Conservation (phyloP, 768 basidiomycete species). For the Phylloporus arenicola region DNA sequence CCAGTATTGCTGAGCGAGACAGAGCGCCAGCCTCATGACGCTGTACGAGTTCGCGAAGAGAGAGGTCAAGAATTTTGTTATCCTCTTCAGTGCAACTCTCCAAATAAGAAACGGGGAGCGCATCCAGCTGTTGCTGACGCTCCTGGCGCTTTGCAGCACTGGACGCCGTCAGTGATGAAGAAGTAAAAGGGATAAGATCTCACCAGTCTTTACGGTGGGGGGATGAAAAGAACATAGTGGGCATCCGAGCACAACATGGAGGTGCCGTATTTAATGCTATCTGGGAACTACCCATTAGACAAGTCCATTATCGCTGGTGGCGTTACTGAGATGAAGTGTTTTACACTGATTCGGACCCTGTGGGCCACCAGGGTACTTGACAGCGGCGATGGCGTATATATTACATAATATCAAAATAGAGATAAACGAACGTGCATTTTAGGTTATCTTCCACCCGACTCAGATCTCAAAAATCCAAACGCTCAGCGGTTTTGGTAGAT, state of each 20-base stretch:
- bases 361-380: neutral
- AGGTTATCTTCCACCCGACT: too few species aligned
- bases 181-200: conserved; percentile 1
- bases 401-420: too few species aligned
- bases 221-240: conserved; percentile 24
- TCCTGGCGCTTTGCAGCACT: conserved; percentile 34
- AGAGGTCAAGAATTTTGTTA: conserved; percentile 31
- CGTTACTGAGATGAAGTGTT: neutral
- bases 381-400: neutral
- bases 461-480: too few species aligned
- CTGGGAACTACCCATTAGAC: neutral
- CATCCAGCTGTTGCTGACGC: conserved; percentile 24
- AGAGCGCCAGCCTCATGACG: conserved; percentile 25
- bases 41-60: conserved; percentile 35
- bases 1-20: conserved; percentile 28
- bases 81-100: conserved; percentile 32
- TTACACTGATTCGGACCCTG: neutral
- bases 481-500: too few species aligned
- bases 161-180: neutral
- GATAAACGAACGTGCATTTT: too few species aligned
- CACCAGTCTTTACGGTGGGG: conserved; percentile 28
- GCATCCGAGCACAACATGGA: neutral
- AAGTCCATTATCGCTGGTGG: neutral
- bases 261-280: conserved; percentile 4
- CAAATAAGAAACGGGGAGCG: conserved; percentile 27